Conservation (phyloP, 805 yeast genomes). For the Nakazawaea ernobii region DNA sequence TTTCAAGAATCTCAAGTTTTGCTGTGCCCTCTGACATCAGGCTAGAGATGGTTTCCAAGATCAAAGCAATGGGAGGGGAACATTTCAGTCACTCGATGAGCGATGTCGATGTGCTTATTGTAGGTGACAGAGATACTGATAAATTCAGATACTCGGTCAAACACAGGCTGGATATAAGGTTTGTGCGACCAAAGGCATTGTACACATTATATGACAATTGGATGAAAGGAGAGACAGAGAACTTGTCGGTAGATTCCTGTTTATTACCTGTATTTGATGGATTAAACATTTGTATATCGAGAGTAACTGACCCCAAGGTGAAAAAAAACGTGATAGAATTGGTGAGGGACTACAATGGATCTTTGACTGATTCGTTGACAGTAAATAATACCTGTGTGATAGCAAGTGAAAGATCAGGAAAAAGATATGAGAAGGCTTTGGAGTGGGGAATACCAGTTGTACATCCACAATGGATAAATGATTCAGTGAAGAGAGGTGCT, state of each 20-base stretch:
- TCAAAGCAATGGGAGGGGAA: slow-evolving; percentile 54
- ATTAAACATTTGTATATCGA: slow-evolving; percentile 39
- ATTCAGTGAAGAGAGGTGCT: slow-evolving; percentile 39
- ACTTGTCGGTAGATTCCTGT: slow-evolving; percentile 15
- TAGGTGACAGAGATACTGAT: slow-evolving; percentile 52
- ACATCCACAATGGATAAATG: slow-evolving; percentile 46
- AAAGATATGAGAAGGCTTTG: slow-evolving; percentile 43
- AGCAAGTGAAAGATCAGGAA: slow-evolving; percentile 46
- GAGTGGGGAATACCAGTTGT: slow-evolving; percentile 49
- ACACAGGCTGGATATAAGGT: slow-evolving; percentile 49
- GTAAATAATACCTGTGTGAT: slow-evolving; percentile 37
- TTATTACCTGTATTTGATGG: slow-evolving; percentile 39
- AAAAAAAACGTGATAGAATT: slow-evolving; percentile 27
- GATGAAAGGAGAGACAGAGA: slow-evolving; percentile 40
- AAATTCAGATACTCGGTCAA: slow-evolving; percentile 47
- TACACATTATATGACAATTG: slow-evolving; percentile 41
- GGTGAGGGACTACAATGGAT: slow-evolving; percentile 43
- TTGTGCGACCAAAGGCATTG: slow-evolving; percentile 45
- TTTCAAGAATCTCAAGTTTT: slow-evolving; percentile 43
- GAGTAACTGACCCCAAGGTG: slow-evolving; percentile 22
- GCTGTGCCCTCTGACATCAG: slow-evolving; percentile 38
- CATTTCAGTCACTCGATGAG: slow-evolving; percentile 54
- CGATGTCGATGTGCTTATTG: slow-evolving; percentile 52
- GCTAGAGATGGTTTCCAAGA: slow-evolving; percentile 36
- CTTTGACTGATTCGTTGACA: slow-evolving; percentile 44